phyloP scores from a whole-genome alignment of 2,329 filamentous ascomycete species.

The Neoascochyta sp. region DNA sequence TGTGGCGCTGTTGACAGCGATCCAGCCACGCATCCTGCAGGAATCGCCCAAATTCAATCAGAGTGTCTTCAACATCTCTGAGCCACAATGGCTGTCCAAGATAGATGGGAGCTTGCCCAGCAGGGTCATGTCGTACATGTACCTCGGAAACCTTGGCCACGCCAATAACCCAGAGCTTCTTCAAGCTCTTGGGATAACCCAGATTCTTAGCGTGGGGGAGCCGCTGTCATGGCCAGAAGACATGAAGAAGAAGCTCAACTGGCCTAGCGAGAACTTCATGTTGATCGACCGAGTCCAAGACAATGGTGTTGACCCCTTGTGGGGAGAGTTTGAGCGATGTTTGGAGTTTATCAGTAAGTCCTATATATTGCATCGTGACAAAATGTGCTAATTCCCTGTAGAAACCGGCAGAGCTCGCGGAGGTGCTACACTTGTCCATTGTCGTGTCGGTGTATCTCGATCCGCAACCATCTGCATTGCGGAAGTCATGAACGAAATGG shows the following conservation, averaged over 20 bases:
- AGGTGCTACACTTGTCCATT: slow-evolving; percentile 89
- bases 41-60: slow-evolving; percentile 59
- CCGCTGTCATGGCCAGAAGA: slow-evolving; percentile 74
- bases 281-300: slow-evolving; percentile 86
- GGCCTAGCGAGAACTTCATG: slow-evolving; percentile 75
- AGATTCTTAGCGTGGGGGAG: slow-evolving; percentile 90
- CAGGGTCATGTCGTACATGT: slow-evolving; percentile 88
- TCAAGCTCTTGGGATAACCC: slow-evolving; percentile 72
- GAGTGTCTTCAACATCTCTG: slow-evolving; percentile 54
- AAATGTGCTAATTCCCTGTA: slow-evolving; percentile 40
- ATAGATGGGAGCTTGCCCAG: slow-evolving; percentile 91
- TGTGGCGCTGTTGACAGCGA: slow-evolving; percentile 72
- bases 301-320: slow-evolving; percentile 92
- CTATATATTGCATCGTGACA: not conserved
- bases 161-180: slow-evolving; percentile 90
- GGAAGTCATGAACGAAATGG: slow-evolving; percentile 85
- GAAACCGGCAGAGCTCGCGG: slow-evolving; percentile 73
- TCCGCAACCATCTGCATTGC: slow-evolving; percentile 98
- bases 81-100: slow-evolving; percentile 75
- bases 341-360: slow-evolving; percentile 85
- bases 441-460: slow-evolving; percentile 89
- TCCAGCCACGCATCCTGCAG: slow-evolving; percentile 70
- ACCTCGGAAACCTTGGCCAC: slow-evolving; percentile 87
- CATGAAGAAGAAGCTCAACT: slow-evolving; percentile 56
- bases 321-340: slow-evolving; percentile 78